Evolutionary conservation across 2,329 filamentous ascomycete species (phyloP).

Genomic region (Hymenoscyphus occultus): DNA sequence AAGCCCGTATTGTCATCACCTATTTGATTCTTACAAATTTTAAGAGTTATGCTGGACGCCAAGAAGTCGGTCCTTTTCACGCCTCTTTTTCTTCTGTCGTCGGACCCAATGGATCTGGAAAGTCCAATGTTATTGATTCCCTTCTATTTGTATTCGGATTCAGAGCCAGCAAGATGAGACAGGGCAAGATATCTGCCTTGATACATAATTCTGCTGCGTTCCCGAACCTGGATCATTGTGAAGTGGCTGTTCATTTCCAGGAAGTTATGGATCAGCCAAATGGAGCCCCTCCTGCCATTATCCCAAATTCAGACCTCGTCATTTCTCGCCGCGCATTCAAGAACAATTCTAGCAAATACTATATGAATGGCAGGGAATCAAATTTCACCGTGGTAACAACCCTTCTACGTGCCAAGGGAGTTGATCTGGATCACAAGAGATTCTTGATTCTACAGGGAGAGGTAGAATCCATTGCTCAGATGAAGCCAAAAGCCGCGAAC

Average conservation of each 20-base stretch:
- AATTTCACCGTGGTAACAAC: conserved; percentile 91
- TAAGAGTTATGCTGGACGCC: conserved; percentile 95
- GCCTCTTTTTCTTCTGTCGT: conserved; percentile 97
- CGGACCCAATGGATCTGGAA: conserved; percentile 95
- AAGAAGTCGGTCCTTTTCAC: conserved; percentile 96
- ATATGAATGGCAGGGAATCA: conserved; percentile 85
- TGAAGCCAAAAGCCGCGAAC: conserved; percentile 94
- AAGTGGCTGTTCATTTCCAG: conserved; percentile 95
- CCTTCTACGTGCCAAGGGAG: conserved; percentile 79
- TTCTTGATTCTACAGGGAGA: conserved; percentile 97
- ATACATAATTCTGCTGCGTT: conserved; percentile 94
- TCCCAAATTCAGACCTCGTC: conserved; percentile 80
- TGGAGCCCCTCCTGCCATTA: conserved; percentile 68
- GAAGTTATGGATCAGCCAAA: conserved; percentile 87
- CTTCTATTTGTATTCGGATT: conserved; percentile 99
- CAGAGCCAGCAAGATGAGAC: conserved; percentile 97
- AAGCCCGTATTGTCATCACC: conserved; percentile 86
- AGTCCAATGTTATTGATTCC: conserved; percentile 98
- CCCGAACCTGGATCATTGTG: conserved; percentile 83
- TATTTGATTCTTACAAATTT: conserved; percentile 93
- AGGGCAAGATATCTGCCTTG: conserved; percentile 94
- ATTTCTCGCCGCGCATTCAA: conserved; percentile 93
- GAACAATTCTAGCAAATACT: conserved; percentile 98
- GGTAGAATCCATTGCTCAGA: conserved; percentile 97
- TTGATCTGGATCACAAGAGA: conserved; percentile 96